Evolutionary conservation across 352 stramenopile genomes (phyloP).

Genomic region (Phytophthora melonis): DNA sequence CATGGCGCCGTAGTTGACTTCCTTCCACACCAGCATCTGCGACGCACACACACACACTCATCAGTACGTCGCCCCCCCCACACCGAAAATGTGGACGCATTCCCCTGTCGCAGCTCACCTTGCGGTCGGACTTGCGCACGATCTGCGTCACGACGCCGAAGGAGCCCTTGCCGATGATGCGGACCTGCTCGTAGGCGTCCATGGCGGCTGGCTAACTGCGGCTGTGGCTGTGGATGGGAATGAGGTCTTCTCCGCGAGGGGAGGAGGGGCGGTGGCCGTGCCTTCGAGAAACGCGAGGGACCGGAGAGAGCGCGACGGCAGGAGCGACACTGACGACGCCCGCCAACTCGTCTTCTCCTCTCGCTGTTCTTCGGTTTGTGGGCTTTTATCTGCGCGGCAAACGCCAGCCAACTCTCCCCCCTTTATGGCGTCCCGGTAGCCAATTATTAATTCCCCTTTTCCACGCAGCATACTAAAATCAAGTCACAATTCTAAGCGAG

Average conservation of each 20-base stretch:
- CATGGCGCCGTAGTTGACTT: slow-evolving; percentile 94
- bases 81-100: not conserved
- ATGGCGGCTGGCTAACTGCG: slow-evolving; percentile 42
- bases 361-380: slow-evolving; percentile 56
- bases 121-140: slow-evolving; percentile 88
- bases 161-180: slow-evolving; percentile 92
- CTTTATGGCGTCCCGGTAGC: slow-evolving; percentile 12
- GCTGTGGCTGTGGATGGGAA: not conserved
- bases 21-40: slow-evolving; percentile 94
- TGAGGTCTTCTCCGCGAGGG: not conserved
- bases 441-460: slow-evolving; percentile 19
- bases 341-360: slow-evolving; percentile 32
- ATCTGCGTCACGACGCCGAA: slow-evolving; percentile 94
- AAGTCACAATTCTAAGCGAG: slow-evolving; percentile 6
- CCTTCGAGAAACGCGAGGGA: slow-evolving; percentile 26
- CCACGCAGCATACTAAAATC: slow-evolving; percentile 17
- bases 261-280: not conserved
- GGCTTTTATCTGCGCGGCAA: slow-evolving; percentile 23
- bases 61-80: not conserved
- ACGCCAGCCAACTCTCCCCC: slow-evolving; percentile 31
- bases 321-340: slow-evolving; percentile 7
- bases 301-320: slow-evolving; percentile 21
- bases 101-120: slow-evolving; percentile 50
- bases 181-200: slow-evolving; percentile 91
- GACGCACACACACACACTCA: not conserved